Evolutionary conservation across 805 yeast genomes (phyloP).

Genomic region (Candida mattraensis): DNA sequence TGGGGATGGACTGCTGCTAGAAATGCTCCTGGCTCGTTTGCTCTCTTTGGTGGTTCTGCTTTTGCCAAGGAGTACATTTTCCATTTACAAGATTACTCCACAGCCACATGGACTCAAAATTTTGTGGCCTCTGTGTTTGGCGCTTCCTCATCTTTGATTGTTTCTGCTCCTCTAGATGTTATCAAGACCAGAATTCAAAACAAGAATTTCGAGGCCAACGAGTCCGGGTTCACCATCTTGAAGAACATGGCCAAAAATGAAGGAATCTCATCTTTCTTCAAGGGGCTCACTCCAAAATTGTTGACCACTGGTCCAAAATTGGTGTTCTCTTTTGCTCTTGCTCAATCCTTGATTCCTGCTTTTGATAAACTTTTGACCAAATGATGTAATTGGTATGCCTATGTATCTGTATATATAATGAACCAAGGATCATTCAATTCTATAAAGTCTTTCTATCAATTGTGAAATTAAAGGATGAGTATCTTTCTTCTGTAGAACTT

Average conservation of each 20-base stretch:
- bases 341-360: slow-evolving; percentile 95
- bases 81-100: slow-evolving; percentile 79
- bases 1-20: slow-evolving; percentile 99
- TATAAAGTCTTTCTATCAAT: no score
- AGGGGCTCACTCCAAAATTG: slow-evolving; percentile 94
- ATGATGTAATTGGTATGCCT: slow-evolving; percentile 5
- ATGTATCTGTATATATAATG: slow-evolving; percentile 7
- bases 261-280: slow-evolving; percentile 88
- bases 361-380: slow-evolving; percentile 76
- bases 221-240: slow-evolving; percentile 87
- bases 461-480: slow-evolving; percentile 20
- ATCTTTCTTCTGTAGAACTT: slow-evolving; percentile 1
- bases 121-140: slow-evolving; percentile 93
- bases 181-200: slow-evolving; percentile 98
- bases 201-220: slow-evolving; percentile 92
- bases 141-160: slow-evolving; percentile 94
- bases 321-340: slow-evolving; percentile 96
- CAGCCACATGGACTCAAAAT: slow-evolving; percentile 95
- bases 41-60: slow-evolving; percentile 97
- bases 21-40: slow-evolving; percentile 98
- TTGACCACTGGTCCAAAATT: slow-evolving; percentile 97
- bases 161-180: slow-evolving; percentile 96
- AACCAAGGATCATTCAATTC: slow-evolving; percentile 4
- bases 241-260: slow-evolving; percentile 92
- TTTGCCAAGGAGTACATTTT: slow-evolving; percentile 96